Conservation (phyloP, 1,284 basidiomycete genomes). For the Leccinum subrobustum region DNA sequence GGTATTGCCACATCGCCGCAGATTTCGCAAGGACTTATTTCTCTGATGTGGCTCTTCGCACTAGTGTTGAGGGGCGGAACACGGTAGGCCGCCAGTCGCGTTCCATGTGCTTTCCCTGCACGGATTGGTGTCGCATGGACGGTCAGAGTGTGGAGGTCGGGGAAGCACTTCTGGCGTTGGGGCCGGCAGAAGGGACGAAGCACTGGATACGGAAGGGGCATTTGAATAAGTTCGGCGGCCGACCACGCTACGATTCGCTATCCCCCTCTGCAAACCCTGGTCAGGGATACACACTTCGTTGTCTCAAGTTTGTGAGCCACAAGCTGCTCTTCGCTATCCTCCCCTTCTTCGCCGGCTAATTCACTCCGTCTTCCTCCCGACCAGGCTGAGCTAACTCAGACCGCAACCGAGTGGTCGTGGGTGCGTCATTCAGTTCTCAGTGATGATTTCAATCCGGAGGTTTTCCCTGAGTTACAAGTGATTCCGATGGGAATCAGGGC, state of each 20-base stretch:
- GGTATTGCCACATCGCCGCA: slow-evolving; percentile 2
- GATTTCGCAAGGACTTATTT: not conserved
- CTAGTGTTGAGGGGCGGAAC: not conserved
- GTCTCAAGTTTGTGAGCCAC: slow-evolving; percentile 23
- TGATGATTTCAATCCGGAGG: not conserved
- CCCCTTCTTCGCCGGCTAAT: slow-evolving; percentile 17
- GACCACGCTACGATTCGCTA: slow-evolving; percentile 18
- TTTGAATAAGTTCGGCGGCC: slow-evolving; percentile 25
- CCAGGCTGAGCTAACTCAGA: slow-evolving; percentile 15
- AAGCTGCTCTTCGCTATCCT: slow-evolving; percentile 11
- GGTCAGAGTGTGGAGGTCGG: slow-evolving; percentile 13
- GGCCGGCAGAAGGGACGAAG: slow-evolving; percentile 12
- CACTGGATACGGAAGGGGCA: slow-evolving; percentile 28
- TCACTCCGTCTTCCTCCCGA: not conserved
- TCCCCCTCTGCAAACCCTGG: not conserved
- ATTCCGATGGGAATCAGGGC: slow-evolving; percentile 7
- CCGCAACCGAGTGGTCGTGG: slow-evolving; percentile 8
- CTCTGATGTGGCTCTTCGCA: not conserved
- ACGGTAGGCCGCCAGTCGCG: not conserved
- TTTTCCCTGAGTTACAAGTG: slow-evolving; percentile 1
- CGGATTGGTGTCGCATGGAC: not conserved
- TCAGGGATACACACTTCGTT: slow-evolving; percentile 21
- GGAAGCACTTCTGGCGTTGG: slow-evolving; percentile 12
- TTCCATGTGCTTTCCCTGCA: slow-evolving; percentile 4
- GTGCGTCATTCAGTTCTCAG: not conserved